A percentile compares a stretch with the other conserved stretches of the same genome.
These are phyloP conservation scores for Apostasia shenzhenica DNA, from an alignment of 106 monocot genomes.

Conservation along the genomic window DNA sequence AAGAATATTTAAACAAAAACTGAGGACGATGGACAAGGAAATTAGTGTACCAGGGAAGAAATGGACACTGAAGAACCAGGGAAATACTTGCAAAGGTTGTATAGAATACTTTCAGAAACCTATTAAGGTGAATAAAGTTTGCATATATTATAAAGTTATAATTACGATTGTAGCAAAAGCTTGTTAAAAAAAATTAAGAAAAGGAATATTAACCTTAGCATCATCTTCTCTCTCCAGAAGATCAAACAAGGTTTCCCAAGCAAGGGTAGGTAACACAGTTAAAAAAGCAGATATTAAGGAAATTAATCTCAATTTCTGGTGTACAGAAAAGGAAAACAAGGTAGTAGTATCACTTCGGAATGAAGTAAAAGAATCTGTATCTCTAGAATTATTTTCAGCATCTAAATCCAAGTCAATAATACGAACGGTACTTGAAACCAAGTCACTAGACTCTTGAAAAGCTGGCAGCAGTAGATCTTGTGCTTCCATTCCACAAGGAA, in stretches of 20 bases:
- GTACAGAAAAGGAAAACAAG: slow-evolving; percentile 23
- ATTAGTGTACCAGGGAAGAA: slow-evolving; percentile 47
- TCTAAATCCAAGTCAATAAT: slow-evolving; percentile 85
- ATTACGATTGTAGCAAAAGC: too few species aligned
- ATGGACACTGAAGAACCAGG: slow-evolving; percentile 26
- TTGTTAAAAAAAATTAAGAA: not conserved
- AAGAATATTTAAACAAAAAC: slow-evolving; percentile 1
- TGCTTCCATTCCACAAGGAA: slow-evolving; percentile 3
- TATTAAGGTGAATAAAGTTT: slow-evolving; percentile 12
- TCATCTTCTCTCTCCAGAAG: slow-evolving; percentile 43
- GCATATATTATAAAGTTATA: not conserved
- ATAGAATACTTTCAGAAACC: slow-evolving; percentile 47
- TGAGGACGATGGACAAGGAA: not conserved
- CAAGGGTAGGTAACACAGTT: slow-evolving; percentile 41
- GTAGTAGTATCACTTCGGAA: slow-evolving; percentile 18
- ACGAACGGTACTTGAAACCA: slow-evolving; percentile 13
- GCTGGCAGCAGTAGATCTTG: slow-evolving; percentile 16
- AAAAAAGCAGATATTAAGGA: slow-evolving; percentile 54
- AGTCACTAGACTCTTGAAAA: slow-evolving; percentile 17
- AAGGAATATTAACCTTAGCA: slow-evolving; percentile 38
- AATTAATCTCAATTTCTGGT: slow-evolving; percentile 54
- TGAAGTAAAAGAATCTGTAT: slow-evolving; percentile 32
- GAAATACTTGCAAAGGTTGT: slow-evolving; percentile 50
- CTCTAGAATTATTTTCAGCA: slow-evolving; percentile 36
- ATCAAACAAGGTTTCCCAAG: slow-evolving; percentile 61